phyloP scores from a whole-genome alignment of 1,284 basidiomycete genomes.

The Moesziomyces globuligerus region DNA sequence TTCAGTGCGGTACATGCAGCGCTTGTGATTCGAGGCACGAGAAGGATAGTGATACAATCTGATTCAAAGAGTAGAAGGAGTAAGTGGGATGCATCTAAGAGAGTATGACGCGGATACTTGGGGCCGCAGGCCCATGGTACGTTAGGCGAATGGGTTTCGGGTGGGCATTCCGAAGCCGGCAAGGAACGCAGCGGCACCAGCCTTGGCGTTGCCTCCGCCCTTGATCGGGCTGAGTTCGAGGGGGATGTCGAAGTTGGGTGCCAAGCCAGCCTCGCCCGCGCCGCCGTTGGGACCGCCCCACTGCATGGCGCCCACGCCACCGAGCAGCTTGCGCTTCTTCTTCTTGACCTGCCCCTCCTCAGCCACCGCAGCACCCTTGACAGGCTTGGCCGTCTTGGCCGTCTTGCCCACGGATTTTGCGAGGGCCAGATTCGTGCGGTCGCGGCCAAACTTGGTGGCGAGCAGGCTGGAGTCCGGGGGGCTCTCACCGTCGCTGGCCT shows the following conservation, averaged over 20 bases:
- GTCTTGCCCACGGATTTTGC: neutral
- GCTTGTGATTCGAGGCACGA: no score
- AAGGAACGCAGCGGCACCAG: slow-evolving; percentile 13
- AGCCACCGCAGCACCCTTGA: neutral
- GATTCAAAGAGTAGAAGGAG: no score
- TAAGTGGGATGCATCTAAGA: no score
- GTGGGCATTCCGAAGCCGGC: slow-evolving; percentile 26
- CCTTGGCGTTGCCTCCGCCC: slow-evolving; percentile 3
- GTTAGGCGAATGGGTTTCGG: slow-evolving; percentile 23
- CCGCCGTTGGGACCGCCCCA: slow-evolving; percentile 14
- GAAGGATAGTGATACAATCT: no score
- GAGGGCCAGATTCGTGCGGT: slow-evolving; percentile 28
- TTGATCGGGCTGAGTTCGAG: slow-evolving; percentile 42
- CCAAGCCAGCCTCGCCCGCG: slow-evolving; percentile 22
- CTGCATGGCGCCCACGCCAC: slow-evolving; percentile 22
- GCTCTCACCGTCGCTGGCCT: slow-evolving; percentile 15
- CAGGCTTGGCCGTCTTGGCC: slow-evolving; percentile 3
- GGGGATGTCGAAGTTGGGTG: slow-evolving; percentile 47
- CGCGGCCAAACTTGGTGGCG: slow-evolving; percentile 29
- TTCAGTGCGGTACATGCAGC: no score
- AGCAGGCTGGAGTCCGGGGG: slow-evolving; percentile 22
- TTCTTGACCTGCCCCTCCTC: slow-evolving; percentile 25
- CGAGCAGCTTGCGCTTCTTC: slow-evolving; percentile 44
- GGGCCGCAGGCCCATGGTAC: no score
- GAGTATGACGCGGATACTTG: no score